A percentile compares a stretch with the other conserved stretches of the same genome.
These are phyloP conservation scores for Saccharata proteae DNA, from an alignment of 2,329 filamentous ascomycete species.

Conservation along the genomic window DNA sequence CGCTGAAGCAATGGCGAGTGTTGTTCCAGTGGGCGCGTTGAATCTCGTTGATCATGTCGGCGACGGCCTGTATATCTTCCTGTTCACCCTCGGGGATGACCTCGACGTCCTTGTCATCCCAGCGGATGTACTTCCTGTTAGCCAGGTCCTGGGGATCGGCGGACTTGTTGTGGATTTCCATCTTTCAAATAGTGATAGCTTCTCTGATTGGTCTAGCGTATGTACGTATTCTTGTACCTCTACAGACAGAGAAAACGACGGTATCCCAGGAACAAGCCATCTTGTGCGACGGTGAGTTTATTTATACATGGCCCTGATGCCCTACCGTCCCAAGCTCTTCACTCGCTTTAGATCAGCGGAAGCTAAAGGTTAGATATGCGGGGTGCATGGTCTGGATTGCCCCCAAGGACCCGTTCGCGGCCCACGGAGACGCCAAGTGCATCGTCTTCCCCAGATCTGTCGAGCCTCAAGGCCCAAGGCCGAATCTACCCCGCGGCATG, in stretches of 20 bases:
- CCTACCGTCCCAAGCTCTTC: no score
- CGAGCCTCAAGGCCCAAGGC: no score
- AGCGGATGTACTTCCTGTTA: slow-evolving; percentile 26
- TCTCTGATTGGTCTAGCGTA: neutral
- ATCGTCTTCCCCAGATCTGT: no score
- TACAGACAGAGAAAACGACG: no score
- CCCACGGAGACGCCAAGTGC: no score
- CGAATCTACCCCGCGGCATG: no score
- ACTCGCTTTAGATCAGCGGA: neutral
- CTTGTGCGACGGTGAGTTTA: no score
- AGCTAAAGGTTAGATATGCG: neutral
- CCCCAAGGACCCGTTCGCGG: no score
- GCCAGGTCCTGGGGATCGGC: slow-evolving; percentile 1
- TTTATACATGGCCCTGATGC: no score
- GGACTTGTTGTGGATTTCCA: no score
- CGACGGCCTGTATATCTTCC: slow-evolving; percentile 34
- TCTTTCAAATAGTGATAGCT: neutral
- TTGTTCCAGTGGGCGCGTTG: slow-evolving; percentile 34
- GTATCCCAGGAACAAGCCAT: no score
- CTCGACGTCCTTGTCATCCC: slow-evolving; percentile 30
- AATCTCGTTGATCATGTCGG: slow-evolving; percentile 34
- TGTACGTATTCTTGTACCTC: neutral
- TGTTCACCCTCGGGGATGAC: slow-evolving; percentile 26
- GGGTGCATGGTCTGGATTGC: slow-evolving; percentile 1
- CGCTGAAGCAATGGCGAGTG: slow-evolving; percentile 23